Evolutionary conservation across 2,329 filamentous ascomycete genomes (phyloP).

Genomic region (Cryphonectria naterciae): DNA sequence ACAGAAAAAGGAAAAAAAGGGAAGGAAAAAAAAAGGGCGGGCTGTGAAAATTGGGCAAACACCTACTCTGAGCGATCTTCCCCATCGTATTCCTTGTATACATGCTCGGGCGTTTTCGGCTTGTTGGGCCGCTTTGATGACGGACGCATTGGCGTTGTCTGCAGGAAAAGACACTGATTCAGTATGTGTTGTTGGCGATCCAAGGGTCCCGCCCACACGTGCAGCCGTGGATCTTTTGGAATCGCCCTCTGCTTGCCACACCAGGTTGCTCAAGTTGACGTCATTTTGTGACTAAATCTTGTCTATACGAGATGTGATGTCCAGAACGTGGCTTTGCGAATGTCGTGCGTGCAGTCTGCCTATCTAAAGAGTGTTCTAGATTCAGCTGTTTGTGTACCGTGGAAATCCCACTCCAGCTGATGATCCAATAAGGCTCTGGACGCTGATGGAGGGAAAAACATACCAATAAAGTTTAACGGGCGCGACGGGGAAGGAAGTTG

Average conservation of each 20-base stretch:
- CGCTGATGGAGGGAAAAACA: neutral
- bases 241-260: neutral
- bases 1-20: neutral
- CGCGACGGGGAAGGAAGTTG: neutral
- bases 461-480: neutral
- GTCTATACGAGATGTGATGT: neutral
- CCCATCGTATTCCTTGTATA: neutral
- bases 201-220: neutral
- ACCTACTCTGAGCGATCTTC: too few species aligned
- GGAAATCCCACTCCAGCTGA: too few species aligned
- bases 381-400: too few species aligned
- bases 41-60: neutral
- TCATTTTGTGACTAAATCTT: neutral
- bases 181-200: neutral
- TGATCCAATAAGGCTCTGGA: neutral
- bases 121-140: neutral
- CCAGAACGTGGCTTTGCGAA: neutral
- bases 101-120: neutral
- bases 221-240: neutral
- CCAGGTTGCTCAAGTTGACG: neutral
- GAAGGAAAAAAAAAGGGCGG: neutral
- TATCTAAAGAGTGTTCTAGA: neutral
- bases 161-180: neutral
- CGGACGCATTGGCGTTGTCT: neutral
- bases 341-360: neutral